Evolutionary conservation across 805 yeast genomes (phyloP), one percentile per base, ranked within the genome.

Genomic region (Candida jianshihensis): DNA sequence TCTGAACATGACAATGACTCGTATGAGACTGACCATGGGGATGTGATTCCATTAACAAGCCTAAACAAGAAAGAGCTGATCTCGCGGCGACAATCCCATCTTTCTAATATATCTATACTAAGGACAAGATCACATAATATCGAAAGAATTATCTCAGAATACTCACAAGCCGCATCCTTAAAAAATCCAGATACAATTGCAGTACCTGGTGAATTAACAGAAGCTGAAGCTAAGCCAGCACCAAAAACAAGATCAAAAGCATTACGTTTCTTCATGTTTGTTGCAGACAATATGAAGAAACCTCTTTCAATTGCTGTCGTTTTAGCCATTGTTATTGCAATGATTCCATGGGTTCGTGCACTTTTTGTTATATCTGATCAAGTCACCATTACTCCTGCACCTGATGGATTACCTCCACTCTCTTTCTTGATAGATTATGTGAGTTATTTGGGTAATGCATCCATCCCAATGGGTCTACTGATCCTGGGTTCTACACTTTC

Each of bases 401-500:
- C 98, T 0, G 98, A 90, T 59, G 66, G 68, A 1, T 68, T 68
- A 41, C 97, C 98, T 0, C 89, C 96, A 4, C 64, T 90, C 30
- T 83, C 89, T 13, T 90, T 90, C 46, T 46, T 90, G 5, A 83
- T 90, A 74, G 96, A 90, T 54, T 76, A 78, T 41, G 66, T 89
- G 2, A 54, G 73, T 9, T 92, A 89, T 54, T 63, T 92, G 4
- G 96, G 95, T 1, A 76, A 78, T 3, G 96, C 97, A 0, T 78
- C 86, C 30, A 97, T 90, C 24, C 97, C 97, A 2, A 63, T 87
- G 37, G 98, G 97, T 5, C 66, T 90, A 40, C 57, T 87, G 34
- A 56, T 92, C 33, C 59, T 92, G 19, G 98, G 98, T 1, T 95
- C 90, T 4, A 88, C 96, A 6, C 75, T 90, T 31, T 83, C 96